Evolutionary conservation across 768 basidiomycete species (phyloP), one percentile per base, ranked within the genome.

Genomic region (Mrakia blollopis): DNA sequence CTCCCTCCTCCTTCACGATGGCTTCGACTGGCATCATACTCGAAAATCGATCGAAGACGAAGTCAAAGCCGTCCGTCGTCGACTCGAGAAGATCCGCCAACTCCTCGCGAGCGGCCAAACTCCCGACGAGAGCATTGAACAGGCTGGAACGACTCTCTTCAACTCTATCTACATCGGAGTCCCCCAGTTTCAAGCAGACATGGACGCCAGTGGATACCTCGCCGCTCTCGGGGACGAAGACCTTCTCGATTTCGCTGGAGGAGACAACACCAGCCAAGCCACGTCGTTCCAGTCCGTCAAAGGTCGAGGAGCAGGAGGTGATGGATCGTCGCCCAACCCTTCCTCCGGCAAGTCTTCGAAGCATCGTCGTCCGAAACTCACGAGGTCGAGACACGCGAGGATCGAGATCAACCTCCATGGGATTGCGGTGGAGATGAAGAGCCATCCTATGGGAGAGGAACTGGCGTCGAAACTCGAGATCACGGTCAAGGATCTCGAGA

Each of bases 101-200:
- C 87, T 99, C 4, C 89, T 98, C 21, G 93, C 95, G 6, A 90
- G 86, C 54, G 97, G 97, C 14, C 96, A 98, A 81, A 87, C 87
- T 1, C 80, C 73, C 90, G 79, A 79, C 57, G 81, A 82, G 62
- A 79, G 79, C 41, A 70, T 75, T 50, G 92, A 92, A 80, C 85
- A 86, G 39, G 91, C 91, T 9, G 89, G 90, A 80, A 85, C 91
- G 2, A 86, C 91, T 8, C 87, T 98, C 30, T 97, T 95, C 87
- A 97, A 98, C 82, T 98, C 95, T 0, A 89, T 97, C 52, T 92
- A 94, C 80, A 91, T 98, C 75, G 95, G 96, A 39, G 85, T 98
- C n/a, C 89, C 91, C 41, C 88, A 90, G 79, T 90, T 92, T 73
- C 83, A 88, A 21, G 90, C 91, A 69, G 88, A 89, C 37, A 85